Base-by-base conservation (phyloP, 305 asterid species). In the Fraxinus xanthoxyloides region DNA sequence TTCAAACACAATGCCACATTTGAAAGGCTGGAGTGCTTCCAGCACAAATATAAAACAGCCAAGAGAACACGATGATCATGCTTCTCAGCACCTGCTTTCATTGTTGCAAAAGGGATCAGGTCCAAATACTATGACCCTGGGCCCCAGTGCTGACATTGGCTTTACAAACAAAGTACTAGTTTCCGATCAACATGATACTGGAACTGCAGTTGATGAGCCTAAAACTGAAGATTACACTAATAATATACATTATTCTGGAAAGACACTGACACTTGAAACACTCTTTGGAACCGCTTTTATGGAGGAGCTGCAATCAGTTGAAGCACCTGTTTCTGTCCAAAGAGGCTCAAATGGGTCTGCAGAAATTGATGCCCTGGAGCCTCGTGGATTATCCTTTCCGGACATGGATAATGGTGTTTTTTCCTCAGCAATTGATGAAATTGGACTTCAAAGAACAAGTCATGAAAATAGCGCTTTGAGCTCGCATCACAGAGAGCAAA, bases 211-310 rank as follows among this genome's bases (percentile, higher is more conserved):
- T 77, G 84, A 85, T 48, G 88, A 87, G 79, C 85, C 90, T 77
- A 83, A 82, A 78, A 87, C 85, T 84, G 93, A 88, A 79, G 92
- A 89, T 80, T 77, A 79, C 69, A 87, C 74, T 77, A 73, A 83
- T 73, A 69, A 73, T 83, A 15, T 43, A 54, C 87, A 85, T 24
- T 56, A 74, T 78, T 75, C 81, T 54, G 97, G 90, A 77, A 86
- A 88, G 69, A 19, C 82, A 4, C 91, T 91, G 59, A 92, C 98
- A 61, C 97, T 95, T 31, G 99, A 95, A 89, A 88, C 97, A 15
- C 98, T 95, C 40, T 97, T 97, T 88, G 98, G 98, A 82, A 84
- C 93, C 87, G 96, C 98, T 89, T 97, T 97, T 81, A 94, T 97
- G 98, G 84, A 87, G 79, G 98, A 94, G 89, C 91, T 96, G 19